Base-by-base conservation (phyloP, 2,329 filamentous ascomycete genomes). In the Trichoderma simmonsii region DNA sequence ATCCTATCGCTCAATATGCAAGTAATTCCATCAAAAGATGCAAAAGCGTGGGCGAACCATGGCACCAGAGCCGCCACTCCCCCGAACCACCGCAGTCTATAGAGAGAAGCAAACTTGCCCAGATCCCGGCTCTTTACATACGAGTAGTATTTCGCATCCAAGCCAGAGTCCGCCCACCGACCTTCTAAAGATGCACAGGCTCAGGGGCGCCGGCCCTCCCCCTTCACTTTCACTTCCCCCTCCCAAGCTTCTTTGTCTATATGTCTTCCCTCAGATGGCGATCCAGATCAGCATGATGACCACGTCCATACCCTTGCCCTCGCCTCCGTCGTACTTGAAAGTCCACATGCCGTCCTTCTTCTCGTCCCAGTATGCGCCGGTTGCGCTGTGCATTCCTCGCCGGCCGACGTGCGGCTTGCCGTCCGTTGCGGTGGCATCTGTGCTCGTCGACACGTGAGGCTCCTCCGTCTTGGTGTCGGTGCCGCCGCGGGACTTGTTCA, bases 311-410 rank as follows among this genome's bases (percentile, higher is more conserved):
- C 90, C 90, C 84, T 90, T 91, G 77, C 81, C 83, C 80, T 90
- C 88, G 73, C 88, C 88, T 72, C 88, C 88, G 77, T 94, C 92
- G 80, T 91, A 95, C 86, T 96, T 96, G 85, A 92, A 94, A 77
- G 90, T 94, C 92, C 92, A 96, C 88, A 95, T 95, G 76, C 93
- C 93, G 79, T 96, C 93, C 82, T 92, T 93, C 85, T 94, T 93
- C 84, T 94, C 93, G 82, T 96, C 94, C 93, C 93, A 96, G 86
- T 92, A 96, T 39, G 93, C 93, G 63, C 93, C 93, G 59, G 92
- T 93, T 26, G 93, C 93, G 81, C 90, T 92, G 85, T 96, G 93
- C 93, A 96, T 96, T 75, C 96, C 96, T 75, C 95, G 90, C 75
- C 95, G 90, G 71, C 94, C 95, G 71, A 92, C 92, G 80, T 91